Conservation (phyloP, 2,329 filamentous ascomycete genomes). For the Hymenoscyphus fraxineus region DNA sequence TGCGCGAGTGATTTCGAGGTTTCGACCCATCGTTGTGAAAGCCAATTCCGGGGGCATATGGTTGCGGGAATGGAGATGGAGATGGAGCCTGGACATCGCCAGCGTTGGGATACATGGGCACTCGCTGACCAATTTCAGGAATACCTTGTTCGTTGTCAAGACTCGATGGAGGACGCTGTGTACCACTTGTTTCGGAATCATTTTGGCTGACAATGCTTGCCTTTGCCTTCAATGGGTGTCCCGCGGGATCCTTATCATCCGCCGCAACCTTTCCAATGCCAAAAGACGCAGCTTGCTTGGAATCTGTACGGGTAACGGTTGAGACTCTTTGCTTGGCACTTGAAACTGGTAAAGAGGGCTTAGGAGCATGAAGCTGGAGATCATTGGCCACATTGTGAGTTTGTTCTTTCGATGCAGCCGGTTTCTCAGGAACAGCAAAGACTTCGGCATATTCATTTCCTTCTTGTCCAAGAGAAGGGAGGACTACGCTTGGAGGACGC, state of each 20-base stretch:
- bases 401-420: constrained; percentile 58
- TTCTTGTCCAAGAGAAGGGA: constrained; percentile 86
- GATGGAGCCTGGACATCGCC: constrained; percentile 96
- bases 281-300: constrained; percentile 77
- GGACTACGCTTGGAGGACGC: constrained; percentile 69
- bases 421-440: constrained; percentile 44
- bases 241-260: constrained; percentile 43
- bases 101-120: constrained; percentile 89
- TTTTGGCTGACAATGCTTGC: constrained; percentile 52
- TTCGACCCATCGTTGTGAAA: constrained; percentile 49
- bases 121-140: constrained; percentile 84
- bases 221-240: constrained; percentile 57
- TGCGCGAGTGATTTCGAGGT: constrained; percentile 62
- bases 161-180: constrained; percentile 52
- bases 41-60: constrained; percentile 38
- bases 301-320: constrained; percentile 85
- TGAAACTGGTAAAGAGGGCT: constrained; percentile 74
- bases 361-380: constrained; percentile 83
- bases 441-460: constrained; percentile 79
- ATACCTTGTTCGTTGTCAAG: constrained; percentile 79
- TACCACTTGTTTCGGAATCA: constrained; percentile 29
- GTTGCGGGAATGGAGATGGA: constrained; percentile 52
- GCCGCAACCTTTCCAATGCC: constrained; percentile 71
- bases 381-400: constrained; percentile 76
- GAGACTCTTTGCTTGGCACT: constrained; percentile 82